These are phyloP conservation scores for Fraxinus cuspidata DNA, from an alignment of 257 asterid species.

Conservation along the genomic window DNA sequence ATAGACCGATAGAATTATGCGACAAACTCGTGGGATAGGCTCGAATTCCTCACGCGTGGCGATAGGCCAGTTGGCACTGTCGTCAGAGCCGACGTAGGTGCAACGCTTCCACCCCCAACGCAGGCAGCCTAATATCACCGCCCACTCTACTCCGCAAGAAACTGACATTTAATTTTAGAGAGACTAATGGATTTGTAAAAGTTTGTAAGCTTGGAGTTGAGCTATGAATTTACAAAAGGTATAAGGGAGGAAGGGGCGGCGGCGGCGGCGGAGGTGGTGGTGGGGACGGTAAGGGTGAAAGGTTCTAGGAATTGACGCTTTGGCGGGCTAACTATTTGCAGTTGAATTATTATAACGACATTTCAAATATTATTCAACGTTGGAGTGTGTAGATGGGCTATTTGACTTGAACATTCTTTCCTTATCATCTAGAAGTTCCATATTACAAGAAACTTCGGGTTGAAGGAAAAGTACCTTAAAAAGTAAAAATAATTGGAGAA, in stretches of 20 bases:
- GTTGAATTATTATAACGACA: neutral
- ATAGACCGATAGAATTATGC: slow-evolving; percentile 74
- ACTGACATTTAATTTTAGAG: slow-evolving; percentile 52
- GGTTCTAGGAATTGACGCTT: neutral
- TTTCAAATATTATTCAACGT: neutral
- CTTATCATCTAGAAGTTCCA: neutral
- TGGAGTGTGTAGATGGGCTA: neutral
- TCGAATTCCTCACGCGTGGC: slow-evolving; percentile 80
- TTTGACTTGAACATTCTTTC: neutral
- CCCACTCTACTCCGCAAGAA: slow-evolving; percentile 70
- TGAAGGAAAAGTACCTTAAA: neutral
- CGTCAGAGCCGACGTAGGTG: slow-evolving; percentile 87
- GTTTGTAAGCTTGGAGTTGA: neutral
- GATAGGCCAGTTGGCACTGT: slow-evolving; percentile 76
- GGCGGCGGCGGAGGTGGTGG: neutral
- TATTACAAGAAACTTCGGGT: neutral
- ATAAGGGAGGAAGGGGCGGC: neutral
- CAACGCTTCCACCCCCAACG: slow-evolving; percentile 99
- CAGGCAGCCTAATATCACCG: slow-evolving; percentile 67
- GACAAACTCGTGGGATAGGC: slow-evolving; percentile 81
- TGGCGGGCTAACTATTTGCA: neutral
- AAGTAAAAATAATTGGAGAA: too few species aligned
- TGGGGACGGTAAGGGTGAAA: neutral
- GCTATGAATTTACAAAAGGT: neutral
- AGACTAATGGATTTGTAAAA: neutral